Base-by-base conservation (phyloP, 805 yeast species). In the Grigorovia humatica region DNA sequence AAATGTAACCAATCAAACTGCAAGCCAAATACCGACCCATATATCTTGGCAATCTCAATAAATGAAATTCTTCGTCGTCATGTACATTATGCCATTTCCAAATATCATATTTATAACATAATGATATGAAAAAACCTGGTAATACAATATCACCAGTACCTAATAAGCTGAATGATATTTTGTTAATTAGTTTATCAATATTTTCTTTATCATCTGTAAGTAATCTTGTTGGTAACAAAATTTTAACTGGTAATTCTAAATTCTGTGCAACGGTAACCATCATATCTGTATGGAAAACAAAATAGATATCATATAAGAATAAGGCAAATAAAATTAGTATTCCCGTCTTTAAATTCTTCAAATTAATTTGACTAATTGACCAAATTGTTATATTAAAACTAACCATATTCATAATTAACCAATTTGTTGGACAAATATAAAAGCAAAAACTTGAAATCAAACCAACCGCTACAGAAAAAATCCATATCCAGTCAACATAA, bases 121-220 rank as follows among this genome's bases (percentile, higher is more conserved):
- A 64, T 1, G 82, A 66, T 12, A 79, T 68, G 51, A 79, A 74
- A 17, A 71, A 50, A 0, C 83, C 84, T 0, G 89, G 88, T 13
- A 82, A 64, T 2, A 78, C 78, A 49, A 84, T 74, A 61, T 83
- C 89, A 6, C 88, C 88, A 5, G 82, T 66, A 1, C 88, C 89
- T 9, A 83, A 64, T 48, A 61, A 46, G 5, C 76, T 67, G 54
- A 69, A 63, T 8, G 61, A 54, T 30, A 59, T 6, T 23, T 23
- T 23, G 6, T 23, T 23, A 23, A 23, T 23, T 23, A 6, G 6
- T 23, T 23, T 23, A n/a, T n/a, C n/a, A n/a, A n/a, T n/a, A n/a
- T n/a, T n/a, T n/a, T n/a, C n/a, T n/a, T n/a, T n/a, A 23, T 23
- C 27, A 11, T 13, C 23, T n/a, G 43, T 38, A n/a, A 11, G 11